Evolutionary conservation across 1,284 basidiomycete genomes (phyloP).

Genomic region (Amylostereum areolatum): DNA sequence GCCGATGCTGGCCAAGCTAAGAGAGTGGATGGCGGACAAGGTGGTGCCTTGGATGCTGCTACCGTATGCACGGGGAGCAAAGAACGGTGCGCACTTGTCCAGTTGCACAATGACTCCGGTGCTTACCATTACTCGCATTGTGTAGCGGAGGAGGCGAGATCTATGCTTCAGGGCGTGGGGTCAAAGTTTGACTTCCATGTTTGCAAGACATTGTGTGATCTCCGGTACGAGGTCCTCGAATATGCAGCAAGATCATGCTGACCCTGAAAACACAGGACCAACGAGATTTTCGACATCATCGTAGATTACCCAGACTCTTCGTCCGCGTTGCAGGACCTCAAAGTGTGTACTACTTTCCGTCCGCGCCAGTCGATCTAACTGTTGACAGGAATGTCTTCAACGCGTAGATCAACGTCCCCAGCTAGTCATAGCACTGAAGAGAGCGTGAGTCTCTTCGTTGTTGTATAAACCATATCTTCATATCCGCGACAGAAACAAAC

Average conservation of each 20-base stretch:
- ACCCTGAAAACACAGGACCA: constrained; percentile 44
- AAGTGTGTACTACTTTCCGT: constrained; percentile 36
- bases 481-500: constrained; percentile 58
- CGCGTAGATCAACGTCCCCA: constrained; percentile 73
- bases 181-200: constrained; percentile 88
- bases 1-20: constrained; percentile 55
- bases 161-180: constrained; percentile 75
- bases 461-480: background rate
- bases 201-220: constrained; percentile 81
- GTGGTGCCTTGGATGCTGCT: constrained; percentile 81
- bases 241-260: background rate
- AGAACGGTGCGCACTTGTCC: constrained; percentile 35
- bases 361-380: background rate
- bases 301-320: constrained; percentile 88
- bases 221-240: constrained; percentile 52
- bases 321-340: constrained; percentile 85
- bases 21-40: constrained; percentile 71
- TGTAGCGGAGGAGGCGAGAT: constrained; percentile 62
- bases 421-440: constrained; percentile 65
- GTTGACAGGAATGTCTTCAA: constrained; percentile 61
- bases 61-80: constrained; percentile 67
- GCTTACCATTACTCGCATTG: constrained; percentile 15
- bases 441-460: constrained; percentile 45
- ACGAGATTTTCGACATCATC: constrained; percentile 94
- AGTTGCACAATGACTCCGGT: background rate